A percentile compares a stretch with the other conserved stretches of the same genome.
These are phyloP conservation scores for Gnaphalium uliginosum DNA, from an alignment of 129 eudicot species.

Conservation along the genomic window DNA sequence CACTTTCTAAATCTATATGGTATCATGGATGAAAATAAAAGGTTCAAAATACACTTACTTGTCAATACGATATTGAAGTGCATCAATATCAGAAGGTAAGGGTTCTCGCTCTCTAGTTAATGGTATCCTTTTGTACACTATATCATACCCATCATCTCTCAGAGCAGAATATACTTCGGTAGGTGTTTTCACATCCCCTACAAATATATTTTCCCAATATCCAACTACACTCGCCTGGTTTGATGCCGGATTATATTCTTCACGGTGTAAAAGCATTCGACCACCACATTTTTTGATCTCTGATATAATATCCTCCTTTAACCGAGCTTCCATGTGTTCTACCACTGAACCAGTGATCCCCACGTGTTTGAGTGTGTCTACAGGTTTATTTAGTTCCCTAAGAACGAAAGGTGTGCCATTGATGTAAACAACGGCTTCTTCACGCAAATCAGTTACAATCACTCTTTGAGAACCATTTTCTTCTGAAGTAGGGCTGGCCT, in stretches of 20 bases:
- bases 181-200: slow-evolving; percentile 84
- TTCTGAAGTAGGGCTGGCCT: slow-evolving; percentile 14
- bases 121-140: slow-evolving; percentile 73
- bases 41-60: slow-evolving; percentile 49
- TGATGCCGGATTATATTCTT: slow-evolving; percentile 70
- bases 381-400: slow-evolving; percentile 93
- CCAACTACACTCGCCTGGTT: slow-evolving; percentile 81
- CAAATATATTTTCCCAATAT: slow-evolving; percentile 92
- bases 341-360: slow-evolving; percentile 96
- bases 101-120: slow-evolving; percentile 95
- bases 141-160: slow-evolving; percentile 58
- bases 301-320: slow-evolving; percentile 85
- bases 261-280: slow-evolving; percentile 98
- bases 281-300: slow-evolving; percentile 82
- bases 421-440: slow-evolving; percentile 95
- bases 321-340: slow-evolving; percentile 91
- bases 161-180: slow-evolving; percentile 76
- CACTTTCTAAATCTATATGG: not conserved
- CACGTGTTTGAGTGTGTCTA: slow-evolving; percentile 88
- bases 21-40: not conserved
- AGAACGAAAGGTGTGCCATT: slow-evolving; percentile 92
- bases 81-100: slow-evolving; percentile 85
- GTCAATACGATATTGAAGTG: slow-evolving; percentile 76
- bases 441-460: slow-evolving; percentile 76
- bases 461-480: slow-evolving; percentile 53